Conservation (phyloP, 352 stramenopile species). For the Globisporangium irregulare region DNA sequence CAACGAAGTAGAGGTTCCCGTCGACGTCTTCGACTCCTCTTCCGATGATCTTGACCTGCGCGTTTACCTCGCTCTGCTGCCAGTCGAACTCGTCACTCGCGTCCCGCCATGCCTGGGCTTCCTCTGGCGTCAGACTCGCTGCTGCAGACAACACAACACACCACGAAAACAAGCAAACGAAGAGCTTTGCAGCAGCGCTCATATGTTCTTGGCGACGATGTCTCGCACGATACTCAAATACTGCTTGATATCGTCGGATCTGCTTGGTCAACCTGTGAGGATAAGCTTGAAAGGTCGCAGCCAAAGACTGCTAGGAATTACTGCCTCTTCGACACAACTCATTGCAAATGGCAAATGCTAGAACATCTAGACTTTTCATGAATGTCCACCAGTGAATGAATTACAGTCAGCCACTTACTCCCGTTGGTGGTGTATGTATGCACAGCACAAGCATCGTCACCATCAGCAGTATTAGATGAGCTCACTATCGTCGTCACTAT, state of each 20-base stretch:
- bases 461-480: constrained; percentile 29
- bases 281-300: constrained; percentile 3
- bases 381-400: background rate
- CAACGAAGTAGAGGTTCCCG: constrained; percentile 63
- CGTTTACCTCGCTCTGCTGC: constrained; percentile 34
- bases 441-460: background rate
- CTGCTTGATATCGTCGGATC: background rate
- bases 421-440: background rate
- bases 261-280: background rate
- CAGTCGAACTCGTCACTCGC: constrained; percentile 49
- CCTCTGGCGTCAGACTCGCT: constrained; percentile 27
- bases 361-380: background rate
- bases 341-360: background rate
- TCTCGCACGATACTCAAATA: background rate
- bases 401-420: background rate
- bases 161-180: constrained; percentile 9
- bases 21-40: constrained; percentile 30
- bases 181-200: constrained; percentile 1
- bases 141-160: background rate
- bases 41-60: constrained; percentile 37
- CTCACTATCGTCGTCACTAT: constrained; percentile 65
- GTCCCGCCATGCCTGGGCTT: constrained; percentile 39
- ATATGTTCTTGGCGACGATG: background rate
- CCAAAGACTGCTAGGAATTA: background rate
- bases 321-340: background rate